Evolutionary conservation across 2,329 filamentous ascomycete genomes (phyloP).

Genomic region (Sarocladium strictum): DNA sequence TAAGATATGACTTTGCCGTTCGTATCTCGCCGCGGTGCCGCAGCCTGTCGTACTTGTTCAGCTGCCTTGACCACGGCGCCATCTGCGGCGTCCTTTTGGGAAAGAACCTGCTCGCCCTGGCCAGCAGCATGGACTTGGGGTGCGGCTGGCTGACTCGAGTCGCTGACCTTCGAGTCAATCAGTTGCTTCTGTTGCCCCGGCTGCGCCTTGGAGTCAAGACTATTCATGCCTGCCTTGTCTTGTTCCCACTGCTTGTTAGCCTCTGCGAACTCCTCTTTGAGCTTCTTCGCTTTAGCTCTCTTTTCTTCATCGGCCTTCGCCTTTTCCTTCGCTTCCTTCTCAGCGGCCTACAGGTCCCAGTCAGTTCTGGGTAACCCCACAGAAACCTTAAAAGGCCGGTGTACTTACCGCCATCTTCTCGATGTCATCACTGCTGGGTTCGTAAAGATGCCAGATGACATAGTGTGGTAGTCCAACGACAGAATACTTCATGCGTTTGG

Average conservation of each 20-base stretch:
- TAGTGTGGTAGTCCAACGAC: constrained; percentile 96
- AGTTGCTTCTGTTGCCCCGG: constrained; percentile 12
- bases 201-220: constrained; percentile 38
- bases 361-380: neutral
- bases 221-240: constrained; percentile 74
- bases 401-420: constrained; percentile 79
- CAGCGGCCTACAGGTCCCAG: constrained; percentile 12
- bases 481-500: constrained; percentile 90
- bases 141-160: constrained; percentile 11
- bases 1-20: neutral
- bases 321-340: constrained; percentile 53
- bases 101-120: neutral
- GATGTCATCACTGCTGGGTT: constrained; percentile 96
- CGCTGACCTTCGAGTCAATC: neutral
- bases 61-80: neutral
- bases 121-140: neutral
- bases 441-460: constrained; percentile 98
- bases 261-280: constrained; percentile 59
- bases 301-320: constrained; percentile 34
- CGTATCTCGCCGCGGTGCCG: neutral
- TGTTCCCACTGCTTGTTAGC: constrained; percentile 79
- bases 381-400: neutral
- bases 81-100: neutral
- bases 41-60: neutral
- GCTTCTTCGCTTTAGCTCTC: constrained; percentile 63